A percentile compares a stretch with the other conserved stretches of the same genome.
Conservation (phyloP, 306 rosid genomes). For the Cicer pinnatifidum region DNA sequence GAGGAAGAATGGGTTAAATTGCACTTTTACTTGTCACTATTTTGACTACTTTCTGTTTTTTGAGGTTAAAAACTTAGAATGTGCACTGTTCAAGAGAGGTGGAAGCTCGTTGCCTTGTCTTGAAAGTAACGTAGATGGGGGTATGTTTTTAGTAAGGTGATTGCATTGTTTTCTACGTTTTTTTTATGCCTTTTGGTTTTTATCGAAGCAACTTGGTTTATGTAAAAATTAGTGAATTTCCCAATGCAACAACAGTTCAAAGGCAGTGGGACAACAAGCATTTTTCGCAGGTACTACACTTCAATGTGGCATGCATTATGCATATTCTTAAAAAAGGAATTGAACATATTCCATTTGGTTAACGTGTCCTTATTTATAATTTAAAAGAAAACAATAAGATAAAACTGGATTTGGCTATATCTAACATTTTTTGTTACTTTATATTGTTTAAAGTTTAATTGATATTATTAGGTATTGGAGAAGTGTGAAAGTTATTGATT, state of each 20-base stretch:
- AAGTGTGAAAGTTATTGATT: too few relatives aligned
- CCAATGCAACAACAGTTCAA: conserved; percentile 17
- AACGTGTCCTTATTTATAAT: neutral
- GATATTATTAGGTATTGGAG: too few relatives aligned
- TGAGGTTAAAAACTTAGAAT: conserved; percentile 32
- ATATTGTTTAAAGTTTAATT: neutral
- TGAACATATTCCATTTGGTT: neutral
- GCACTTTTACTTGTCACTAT: conserved; percentile 35
- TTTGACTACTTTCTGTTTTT: neutral
- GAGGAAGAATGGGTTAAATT: conserved; percentile 38
- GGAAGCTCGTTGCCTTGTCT: conserved; percentile 51
- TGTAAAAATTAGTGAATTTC: conserved; percentile 24
- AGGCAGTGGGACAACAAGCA: conserved; percentile 27
- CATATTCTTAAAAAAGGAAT: neutral
- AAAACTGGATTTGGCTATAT: neutral
- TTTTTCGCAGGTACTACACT: neutral
- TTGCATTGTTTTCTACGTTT: conserved; percentile 60
- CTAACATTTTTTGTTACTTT: neutral
- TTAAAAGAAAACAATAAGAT: neutral
- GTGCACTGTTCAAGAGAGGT: conserved; percentile 35
- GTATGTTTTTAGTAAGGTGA: conserved; percentile 41
- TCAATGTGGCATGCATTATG: neutral
- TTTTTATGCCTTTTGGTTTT: conserved; percentile 34
- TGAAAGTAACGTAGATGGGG: conserved; percentile 53
- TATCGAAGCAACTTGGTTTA: conserved; percentile 40